A percentile compares a stretch with the other conserved stretches of the same genome.
Conservation (phyloP, 208 protist species). For the Novymonas esmeraldas region DNA sequence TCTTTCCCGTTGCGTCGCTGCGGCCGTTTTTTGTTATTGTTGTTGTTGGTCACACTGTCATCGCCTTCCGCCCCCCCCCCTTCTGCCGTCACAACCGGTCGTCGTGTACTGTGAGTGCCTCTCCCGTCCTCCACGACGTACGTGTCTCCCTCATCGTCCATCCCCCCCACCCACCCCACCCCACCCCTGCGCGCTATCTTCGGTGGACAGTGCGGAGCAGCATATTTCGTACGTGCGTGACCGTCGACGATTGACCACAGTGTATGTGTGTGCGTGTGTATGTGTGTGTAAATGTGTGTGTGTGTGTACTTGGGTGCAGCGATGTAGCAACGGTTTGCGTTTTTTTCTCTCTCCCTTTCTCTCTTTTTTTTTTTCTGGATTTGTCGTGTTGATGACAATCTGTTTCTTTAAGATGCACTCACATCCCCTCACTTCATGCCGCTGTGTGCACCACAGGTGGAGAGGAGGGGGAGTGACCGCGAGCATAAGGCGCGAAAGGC, state of each 20-base stretch:
- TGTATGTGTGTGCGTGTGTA: constrained; percentile 2
- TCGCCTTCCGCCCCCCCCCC: neutral
- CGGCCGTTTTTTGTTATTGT: neutral
- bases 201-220: neutral
- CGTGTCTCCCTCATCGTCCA: neutral
- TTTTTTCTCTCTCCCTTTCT: neutral
- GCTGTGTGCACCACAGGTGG: too few relatives aligned
- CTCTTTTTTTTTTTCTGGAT: too few relatives aligned
- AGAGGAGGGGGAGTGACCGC: too few relatives aligned
- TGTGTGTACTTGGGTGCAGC: neutral
- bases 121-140: neutral
- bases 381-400: too few relatives aligned
- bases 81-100: neutral
- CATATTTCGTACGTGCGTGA: neutral
- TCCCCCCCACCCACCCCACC: too few relatives aligned
- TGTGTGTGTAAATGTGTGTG: constrained; percentile 1
- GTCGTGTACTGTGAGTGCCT: neutral
- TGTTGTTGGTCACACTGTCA: neutral
- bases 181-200: neutral
- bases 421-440: too few relatives aligned
- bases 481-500: too few relatives aligned
- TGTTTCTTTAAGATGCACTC: too few relatives aligned
- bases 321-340: neutral
- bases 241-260: too few relatives aligned
- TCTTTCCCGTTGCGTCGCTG: neutral